Base-by-base conservation (phyloP, 1,284 basidiomycete species). In the Moesziomyces aphidis region DNA sequence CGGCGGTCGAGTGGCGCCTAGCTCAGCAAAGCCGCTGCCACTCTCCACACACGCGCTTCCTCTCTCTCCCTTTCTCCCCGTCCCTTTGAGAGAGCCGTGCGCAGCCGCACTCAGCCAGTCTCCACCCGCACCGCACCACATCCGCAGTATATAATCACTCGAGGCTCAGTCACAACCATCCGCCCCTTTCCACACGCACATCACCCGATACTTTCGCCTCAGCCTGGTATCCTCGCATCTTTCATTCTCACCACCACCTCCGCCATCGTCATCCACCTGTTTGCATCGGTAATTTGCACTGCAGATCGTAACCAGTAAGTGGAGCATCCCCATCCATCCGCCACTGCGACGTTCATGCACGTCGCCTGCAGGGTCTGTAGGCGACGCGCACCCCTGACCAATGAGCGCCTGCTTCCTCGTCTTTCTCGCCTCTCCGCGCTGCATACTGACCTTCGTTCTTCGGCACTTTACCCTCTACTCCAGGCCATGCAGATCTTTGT, bases 401-500 rank as follows among this genome's bases (percentile, higher is more conserved):
- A 70, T 60, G n/a, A 69, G 34, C 46, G 39, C 13, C 26, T 23
- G 46, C 15, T 42, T 9, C 23, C 50, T 15, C 39, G 3, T 22
- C n/a, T 39, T n/a, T 36, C n/a, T 42, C 19, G 13, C 49, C 4
- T 43, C 15, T 5, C 26, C 26, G 5, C 48, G 45, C 50, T 45
- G 21, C 23, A 23, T 55, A 45, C 52, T 61, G 59, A 61, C 42
- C 31, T 4, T 44, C 6, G 19, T 24, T 17, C 23, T 7, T 39
- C 23, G 22, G 19, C 28, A 5, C 43, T 13, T 17, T 21, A 19
- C 39, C 23, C 46, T 21, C 26, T 10, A 5, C 15, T 24, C 22
- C 60, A 69, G 66, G 57, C 45, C 60, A 76, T 79, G 76, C 76
- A 74, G 67, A 69, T 69, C 55, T 75, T 73, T 36, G 73, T 77